Conservation (phyloP, 257 asterid genomes). For the Jasminum sambac region DNA sequence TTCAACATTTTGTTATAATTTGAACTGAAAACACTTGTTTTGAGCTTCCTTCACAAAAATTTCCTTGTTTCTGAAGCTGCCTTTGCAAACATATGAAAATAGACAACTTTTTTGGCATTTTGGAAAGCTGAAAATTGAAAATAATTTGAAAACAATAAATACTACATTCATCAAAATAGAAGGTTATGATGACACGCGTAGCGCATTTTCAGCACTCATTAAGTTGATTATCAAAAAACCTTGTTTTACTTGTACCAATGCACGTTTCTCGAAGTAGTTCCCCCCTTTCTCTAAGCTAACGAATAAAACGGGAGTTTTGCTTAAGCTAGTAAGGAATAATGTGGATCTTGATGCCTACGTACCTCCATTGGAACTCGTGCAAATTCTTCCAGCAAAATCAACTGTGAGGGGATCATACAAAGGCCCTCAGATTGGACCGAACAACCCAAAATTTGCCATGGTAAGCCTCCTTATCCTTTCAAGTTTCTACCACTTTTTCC, state of each 20-base stretch:
- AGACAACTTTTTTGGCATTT: no score
- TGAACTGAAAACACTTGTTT: no score
- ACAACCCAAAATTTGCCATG: slow-evolving; percentile 74
- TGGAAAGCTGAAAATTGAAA: no score
- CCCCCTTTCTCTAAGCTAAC: background rate
- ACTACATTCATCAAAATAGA: no score
- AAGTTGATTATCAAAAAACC: background rate
- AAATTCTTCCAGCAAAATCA: slow-evolving; percentile 81
- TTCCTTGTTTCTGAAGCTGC: no score
- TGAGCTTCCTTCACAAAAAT: no score
- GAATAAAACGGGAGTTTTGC: slow-evolving; percentile 24
- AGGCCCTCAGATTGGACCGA: slow-evolving; percentile 90
- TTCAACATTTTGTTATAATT: no score
- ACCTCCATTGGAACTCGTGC: slow-evolving; percentile 90
- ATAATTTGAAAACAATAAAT: no score
- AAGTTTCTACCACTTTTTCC: slow-evolving; percentile 15
- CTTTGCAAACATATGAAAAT: no score
- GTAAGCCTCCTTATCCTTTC: slow-evolving; percentile 43
- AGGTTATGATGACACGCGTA: background rate
- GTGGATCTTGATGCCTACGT: slow-evolving; percentile 72
- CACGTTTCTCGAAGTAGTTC: slow-evolving; percentile 20
- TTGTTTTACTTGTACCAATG: background rate
- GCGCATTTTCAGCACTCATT: background rate
- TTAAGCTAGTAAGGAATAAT: slow-evolving; percentile 64
- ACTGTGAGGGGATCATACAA: slow-evolving; percentile 60